Conservation (phyloP, 176 grass and related monocot genomes). For the Oryza nivara region DNA sequence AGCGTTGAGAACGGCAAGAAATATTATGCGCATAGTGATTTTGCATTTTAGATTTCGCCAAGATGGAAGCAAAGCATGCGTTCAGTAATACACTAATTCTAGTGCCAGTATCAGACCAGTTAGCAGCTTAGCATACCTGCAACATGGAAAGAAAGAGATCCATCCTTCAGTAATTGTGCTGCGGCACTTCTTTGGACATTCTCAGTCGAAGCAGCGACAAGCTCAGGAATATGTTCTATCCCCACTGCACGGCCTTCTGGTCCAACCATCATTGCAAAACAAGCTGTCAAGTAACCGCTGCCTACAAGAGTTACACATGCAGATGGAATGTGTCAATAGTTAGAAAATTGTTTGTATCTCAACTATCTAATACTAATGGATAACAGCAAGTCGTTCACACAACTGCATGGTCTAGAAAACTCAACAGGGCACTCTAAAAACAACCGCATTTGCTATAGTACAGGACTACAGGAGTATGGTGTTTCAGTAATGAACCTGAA, state of each 20-base stretch:
- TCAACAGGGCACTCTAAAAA: no score
- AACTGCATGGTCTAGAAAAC: not conserved
- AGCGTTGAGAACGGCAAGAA: not conserved
- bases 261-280: slow-evolving; percentile 86
- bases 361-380: not conserved
- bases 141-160: slow-evolving; percentile 74
- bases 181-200: slow-evolving; percentile 75
- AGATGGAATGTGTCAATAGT: not conserved
- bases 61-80: not conserved
- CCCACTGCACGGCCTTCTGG: slow-evolving; percentile 72
- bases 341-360: not conserved
- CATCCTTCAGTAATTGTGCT: slow-evolving; percentile 54
- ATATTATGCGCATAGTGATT: not conserved
- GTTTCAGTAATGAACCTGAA: slow-evolving; percentile 52
- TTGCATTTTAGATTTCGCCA: not conserved
- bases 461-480: not conserved
- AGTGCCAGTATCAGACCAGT: not conserved
- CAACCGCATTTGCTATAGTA: not conserved
- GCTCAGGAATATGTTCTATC: slow-evolving; percentile 78
- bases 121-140: slow-evolving; percentile 51
- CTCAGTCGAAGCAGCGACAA: slow-evolving; percentile 63
- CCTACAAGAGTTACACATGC: slow-evolving; percentile 39
- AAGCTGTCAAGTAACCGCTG: slow-evolving; percentile 84
- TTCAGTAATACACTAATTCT: no score
- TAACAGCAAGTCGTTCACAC: not conserved